Evolutionary conservation across 2,329 filamentous ascomycete genomes (phyloP), one percentile per base, ranked within the genome.

Genomic region (Blastomyces silverae): DNA sequence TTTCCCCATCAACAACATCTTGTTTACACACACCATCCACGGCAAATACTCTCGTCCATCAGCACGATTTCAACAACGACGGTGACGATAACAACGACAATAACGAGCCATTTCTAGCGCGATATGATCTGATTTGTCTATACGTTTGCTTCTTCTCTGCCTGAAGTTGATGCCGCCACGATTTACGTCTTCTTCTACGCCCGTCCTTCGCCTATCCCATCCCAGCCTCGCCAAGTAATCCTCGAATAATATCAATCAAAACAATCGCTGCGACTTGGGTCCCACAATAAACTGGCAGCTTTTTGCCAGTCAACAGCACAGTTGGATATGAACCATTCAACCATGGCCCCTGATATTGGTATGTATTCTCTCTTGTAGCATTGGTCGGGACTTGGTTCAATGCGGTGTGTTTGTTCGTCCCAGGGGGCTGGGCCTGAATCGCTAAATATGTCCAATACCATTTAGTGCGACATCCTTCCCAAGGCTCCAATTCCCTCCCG

Each of bases 391-490:
- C n/a, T 46, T 22, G 17, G 20, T n/a, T 34, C 28, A 34, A 5
- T 46, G 20, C 50, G 10, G 11, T 44, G 11, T 44, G 50, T 48
- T 44, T 63, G 61, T 61, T 42, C 25, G 39, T 25, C 42, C 15
- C 42, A 8, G 44, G 3, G 1, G 17, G 20, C 20, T 48, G 46
- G 46, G 46, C 2, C 7, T 3, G 7, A 46, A 46, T 50, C 34
- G 44, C 25, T 62, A 46, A 64, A 63, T 66, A 55, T 57, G 39
- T 59, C 55, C 25, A 20, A 55, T 42, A 44, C 34, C 48, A 6
- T 50, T 31, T 63, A 77, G 76, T 69, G 67, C 74, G 75, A 70
- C 74, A 73, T 64, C 72, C 72, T 63, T 78, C 75, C 55, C 76
- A 77, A 69, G 65, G 67, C 48, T 75, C 75, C 44, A 78, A 73